Conservation (phyloP, 177 flowering plant genomes). For the Vitis hybrid region DNA sequence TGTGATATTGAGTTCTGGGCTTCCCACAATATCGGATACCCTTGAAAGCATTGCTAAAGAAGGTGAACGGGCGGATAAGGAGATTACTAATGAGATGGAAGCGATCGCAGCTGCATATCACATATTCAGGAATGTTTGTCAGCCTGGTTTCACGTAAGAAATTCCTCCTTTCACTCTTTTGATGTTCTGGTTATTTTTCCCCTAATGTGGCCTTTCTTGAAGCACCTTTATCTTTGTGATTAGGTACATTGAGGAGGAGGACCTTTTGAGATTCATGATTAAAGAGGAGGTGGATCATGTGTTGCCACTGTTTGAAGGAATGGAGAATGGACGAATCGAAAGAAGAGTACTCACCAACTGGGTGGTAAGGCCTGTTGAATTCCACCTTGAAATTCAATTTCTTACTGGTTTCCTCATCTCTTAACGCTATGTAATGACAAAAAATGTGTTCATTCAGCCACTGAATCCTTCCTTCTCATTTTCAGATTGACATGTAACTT, state of each 20-base stretch:
- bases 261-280: slow-evolving; percentile 55
- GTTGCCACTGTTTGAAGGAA: slow-evolving; percentile 45
- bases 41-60: slow-evolving; percentile 32
- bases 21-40: slow-evolving; percentile 47
- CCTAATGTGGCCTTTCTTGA: not conserved
- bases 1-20: slow-evolving; percentile 40
- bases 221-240: not conserved
- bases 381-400: not conserved
- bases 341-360: slow-evolving; percentile 42
- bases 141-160: slow-evolving; percentile 45
- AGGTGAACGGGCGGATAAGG: slow-evolving; percentile 36
- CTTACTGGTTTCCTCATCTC: not conserved
- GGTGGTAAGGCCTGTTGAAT: slow-evolving; percentile 46
- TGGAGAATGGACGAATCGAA: slow-evolving; percentile 41
- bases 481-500: too few species aligned
- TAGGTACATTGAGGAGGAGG: slow-evolving; percentile 63
- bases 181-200: not conserved
- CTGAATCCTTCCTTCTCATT: too few species aligned
- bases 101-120: slow-evolving; percentile 48
- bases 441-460: too few species aligned
- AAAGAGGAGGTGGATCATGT: slow-evolving; percentile 57
- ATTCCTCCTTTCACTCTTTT: not conserved
- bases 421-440: not conserved
- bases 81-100: slow-evolving; percentile 59
- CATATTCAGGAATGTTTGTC: slow-evolving; percentile 56